Percentiles rank a stretch among this genome's conserved stretches.
Evolutionary conservation across 371 early-diverging fungal genomes (phyloP).

Genomic region (Amoeboaphelidium protococcarum): DNA sequence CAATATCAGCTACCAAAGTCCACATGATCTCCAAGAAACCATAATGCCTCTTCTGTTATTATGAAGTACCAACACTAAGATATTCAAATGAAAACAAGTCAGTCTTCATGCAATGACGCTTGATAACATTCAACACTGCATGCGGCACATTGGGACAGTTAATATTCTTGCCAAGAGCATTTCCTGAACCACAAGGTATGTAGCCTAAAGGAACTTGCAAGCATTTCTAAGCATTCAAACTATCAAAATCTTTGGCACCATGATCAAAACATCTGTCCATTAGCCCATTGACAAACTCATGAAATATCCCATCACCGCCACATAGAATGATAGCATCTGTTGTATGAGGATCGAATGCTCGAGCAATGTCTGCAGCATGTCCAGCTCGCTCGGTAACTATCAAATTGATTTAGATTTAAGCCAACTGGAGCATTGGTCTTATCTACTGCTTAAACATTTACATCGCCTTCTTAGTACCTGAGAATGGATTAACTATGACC

Average conservation of each 20-base stretch:
- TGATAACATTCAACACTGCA: slow-evolving; percentile 26
- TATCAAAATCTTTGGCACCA: slow-evolving; percentile 21
- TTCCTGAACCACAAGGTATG: slow-evolving; percentile 6
- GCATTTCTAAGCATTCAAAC: slow-evolving; percentile 35
- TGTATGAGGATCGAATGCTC: slow-evolving; percentile 18
- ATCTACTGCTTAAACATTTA: slow-evolving; percentile 26
- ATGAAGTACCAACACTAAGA: slow-evolving; percentile 11
- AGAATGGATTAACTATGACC: slow-evolving; percentile 56
- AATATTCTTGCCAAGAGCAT: neutral
- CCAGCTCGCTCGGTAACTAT: slow-evolving; percentile 28
- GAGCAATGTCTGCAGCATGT: slow-evolving; percentile 36
- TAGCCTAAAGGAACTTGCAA: slow-evolving; percentile 1
- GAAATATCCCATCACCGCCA: slow-evolving; percentile 52
- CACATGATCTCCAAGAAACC: slow-evolving; percentile 18
- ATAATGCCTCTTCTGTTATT: slow-evolving; percentile 11
- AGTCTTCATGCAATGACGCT: slow-evolving; percentile 4
- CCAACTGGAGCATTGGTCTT: slow-evolving; percentile 30
- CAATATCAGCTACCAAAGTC: slow-evolving; percentile 29
- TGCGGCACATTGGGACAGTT: slow-evolving; percentile 7
- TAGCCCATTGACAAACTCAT: slow-evolving; percentile 48
- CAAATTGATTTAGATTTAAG: slow-evolving; percentile 21
- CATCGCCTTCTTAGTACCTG: slow-evolving; percentile 35
- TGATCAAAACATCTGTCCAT: slow-evolving; percentile 29
- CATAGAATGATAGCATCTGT: slow-evolving; percentile 33
- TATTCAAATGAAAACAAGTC: neutral